Evolutionary conservation across 129 eudicot genomes (phyloP).

Genomic region (Chrysanthemum makinoi): DNA sequence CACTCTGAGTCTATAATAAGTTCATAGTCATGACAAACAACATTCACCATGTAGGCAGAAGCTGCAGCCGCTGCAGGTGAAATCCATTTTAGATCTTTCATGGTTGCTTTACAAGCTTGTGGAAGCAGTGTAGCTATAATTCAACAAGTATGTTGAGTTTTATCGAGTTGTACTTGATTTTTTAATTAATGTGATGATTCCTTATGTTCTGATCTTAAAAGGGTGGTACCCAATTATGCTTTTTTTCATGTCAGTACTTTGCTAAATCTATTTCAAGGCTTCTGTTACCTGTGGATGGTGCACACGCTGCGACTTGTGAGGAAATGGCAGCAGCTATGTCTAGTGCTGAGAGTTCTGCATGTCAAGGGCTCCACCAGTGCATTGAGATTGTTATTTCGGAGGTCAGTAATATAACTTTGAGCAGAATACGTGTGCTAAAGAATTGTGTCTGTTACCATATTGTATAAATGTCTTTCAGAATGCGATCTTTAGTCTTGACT

Average conservation of each 20-base stretch:
- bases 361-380: slow-evolving; percentile 92
- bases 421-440: not conserved
- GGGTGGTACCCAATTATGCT: not conserved
- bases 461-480: no score
- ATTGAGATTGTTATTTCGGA: slow-evolving; percentile 88
- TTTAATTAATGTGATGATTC: slow-evolving; percentile 6
- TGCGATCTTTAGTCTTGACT: not conserved
- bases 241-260: slow-evolving; percentile 54
- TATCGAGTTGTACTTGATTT: slow-evolving; percentile 11
- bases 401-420: slow-evolving; percentile 33
- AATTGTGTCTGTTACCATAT: not conserved
- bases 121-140: slow-evolving; percentile 96
- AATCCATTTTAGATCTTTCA: slow-evolving; percentile 80
- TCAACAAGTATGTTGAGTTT: slow-evolving; percentile 69
- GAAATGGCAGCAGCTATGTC: slow-evolving; percentile 93
- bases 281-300: slow-evolving; percentile 89
- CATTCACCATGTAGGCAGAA: slow-evolving; percentile 65
- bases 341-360: slow-evolving; percentile 76
- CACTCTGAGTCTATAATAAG: no score
- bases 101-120: slow-evolving; percentile 92
- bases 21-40: slow-evolving; percentile 19
- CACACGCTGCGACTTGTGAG: slow-evolving; percentile 86
- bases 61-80: slow-evolving; percentile 91
- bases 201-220: not conserved
- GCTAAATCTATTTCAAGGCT: slow-evolving; percentile 76